phyloP scores from a whole-genome alignment of 2,329 filamentous ascomycete genomes.

The Xylariaceae sp. region DNA sequence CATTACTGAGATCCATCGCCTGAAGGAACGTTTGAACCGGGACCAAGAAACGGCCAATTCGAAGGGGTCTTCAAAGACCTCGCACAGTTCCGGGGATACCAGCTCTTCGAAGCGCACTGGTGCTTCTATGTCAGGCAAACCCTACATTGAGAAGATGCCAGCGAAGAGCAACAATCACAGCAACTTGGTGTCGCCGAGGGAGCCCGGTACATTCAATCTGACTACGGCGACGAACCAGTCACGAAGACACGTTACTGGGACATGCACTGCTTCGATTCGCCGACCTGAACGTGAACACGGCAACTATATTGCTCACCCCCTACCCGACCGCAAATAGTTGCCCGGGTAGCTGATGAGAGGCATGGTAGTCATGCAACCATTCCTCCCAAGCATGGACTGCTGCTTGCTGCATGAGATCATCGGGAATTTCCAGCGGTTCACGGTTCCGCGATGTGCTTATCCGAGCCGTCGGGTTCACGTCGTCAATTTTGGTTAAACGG shows the following conservation, averaged over 20 bases:
- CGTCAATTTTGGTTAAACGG: not conserved
- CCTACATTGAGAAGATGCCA: constrained; percentile 16
- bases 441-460: constrained; percentile 7
- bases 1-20: constrained; percentile 5
- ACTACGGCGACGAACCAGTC: constrained; percentile 8
- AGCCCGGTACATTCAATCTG: constrained; percentile 10
- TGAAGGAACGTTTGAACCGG: constrained; percentile 19
- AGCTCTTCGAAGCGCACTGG: constrained; percentile 5
- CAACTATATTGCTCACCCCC: constrained; percentile 14
- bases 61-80: constrained; percentile 10
- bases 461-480: not conserved
- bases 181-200: constrained; percentile 11
- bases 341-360: not conserved
- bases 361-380: not conserved
- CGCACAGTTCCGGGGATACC: constrained; percentile 10
- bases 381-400: not conserved
- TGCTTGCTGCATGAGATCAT: not conserved
- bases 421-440: not conserved
- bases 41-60: constrained; percentile 8
- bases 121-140: constrained; percentile 5
- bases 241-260: not conserved
- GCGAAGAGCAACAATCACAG: not conserved
- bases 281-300: constrained; percentile 7
- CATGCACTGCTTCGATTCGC: constrained; percentile 1
- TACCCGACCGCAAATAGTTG: constrained; percentile 10